Evolutionary conservation across 2,329 filamentous ascomycete genomes (phyloP), one percentile per base, ranked within the genome.

Genomic region (Aspergillus phoenicis): DNA sequence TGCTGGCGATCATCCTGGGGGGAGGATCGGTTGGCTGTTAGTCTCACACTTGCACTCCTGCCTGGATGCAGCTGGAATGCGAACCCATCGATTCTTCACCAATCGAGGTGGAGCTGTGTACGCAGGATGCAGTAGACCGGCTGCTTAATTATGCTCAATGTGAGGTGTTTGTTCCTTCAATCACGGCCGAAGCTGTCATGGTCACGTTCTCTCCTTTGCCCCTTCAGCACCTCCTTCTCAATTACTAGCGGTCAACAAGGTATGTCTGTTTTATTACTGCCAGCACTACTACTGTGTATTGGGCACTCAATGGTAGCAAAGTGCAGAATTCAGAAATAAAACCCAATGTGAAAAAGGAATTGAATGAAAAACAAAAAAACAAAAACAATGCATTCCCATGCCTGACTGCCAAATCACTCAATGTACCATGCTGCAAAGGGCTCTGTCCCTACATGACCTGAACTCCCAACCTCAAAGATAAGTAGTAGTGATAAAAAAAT

Each of bases 401-500:
- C 47, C 24, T 15, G n/a, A 17, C 20, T 33, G 47, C 47, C 47
- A 51, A 51, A 30, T 51, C 47, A 51, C 47, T 51, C 47, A 28
- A 17, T 51, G 47, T 51, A 51, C 41, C 41, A 45, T 51, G 26
- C 47, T 33, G n/a, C 26, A 8, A 51, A 51, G 20, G 47, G 47
- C 28, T 5, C 8, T 15, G 45, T 49, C 45, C 45, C 45, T 49
- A 49, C 45, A 51, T 51, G 26, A 51, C 58, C 22, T 49, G 47
- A 51, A 53, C 30, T 22, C 28, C 54, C 13, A 57, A 15, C 26
- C 28, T 39, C 38, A n/a, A 53, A 38, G 33, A 36, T 5, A 15
- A 36, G 10, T 13, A 36, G 33, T 36, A 15, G 11, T 13, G 33
- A 36, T 36, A 64, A 65, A 24, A 51, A 62, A 57, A 36, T 51